phyloP scores from a whole-genome alignment of 1,284 basidiomycete genomes.

The Fomitopsis schrenkii region DNA sequence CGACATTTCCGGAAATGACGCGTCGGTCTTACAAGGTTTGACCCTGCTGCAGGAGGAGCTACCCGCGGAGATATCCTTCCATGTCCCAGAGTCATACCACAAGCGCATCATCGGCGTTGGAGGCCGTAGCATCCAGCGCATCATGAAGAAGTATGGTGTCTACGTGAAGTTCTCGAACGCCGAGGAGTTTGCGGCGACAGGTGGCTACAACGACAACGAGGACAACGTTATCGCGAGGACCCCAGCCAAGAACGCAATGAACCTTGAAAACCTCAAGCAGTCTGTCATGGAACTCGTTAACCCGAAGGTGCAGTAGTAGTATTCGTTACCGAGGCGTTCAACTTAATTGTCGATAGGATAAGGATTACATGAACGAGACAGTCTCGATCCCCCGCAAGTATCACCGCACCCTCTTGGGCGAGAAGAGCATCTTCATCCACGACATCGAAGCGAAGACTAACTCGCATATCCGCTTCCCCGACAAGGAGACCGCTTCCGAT shows the following conservation, averaged over 20 bases:
- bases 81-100: slow-evolving; percentile 97
- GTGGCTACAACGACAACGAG: slow-evolving; percentile 96
- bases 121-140: slow-evolving; percentile 97
- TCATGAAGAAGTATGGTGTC: slow-evolving; percentile 99
- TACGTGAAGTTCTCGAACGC: slow-evolving; percentile 99
- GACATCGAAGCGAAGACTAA: slow-evolving; percentile 98
- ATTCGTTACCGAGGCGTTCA: neutral
- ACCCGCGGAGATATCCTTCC: slow-evolving; percentile 98
- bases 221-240: slow-evolving; percentile 98
- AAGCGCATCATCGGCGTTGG: slow-evolving; percentile 99
- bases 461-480: slow-evolving; percentile 91
- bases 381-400: slow-evolving; percentile 92
- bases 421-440: slow-evolving; percentile 95
- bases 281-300: slow-evolving; percentile 98
- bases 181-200: slow-evolving; percentile 93
- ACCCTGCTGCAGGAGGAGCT: slow-evolving; percentile 93
- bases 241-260: slow-evolving; percentile 96
- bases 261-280: slow-evolving; percentile 93
- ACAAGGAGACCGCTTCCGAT: slow-evolving; percentile 92
- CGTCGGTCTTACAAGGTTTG: slow-evolving; percentile 83
- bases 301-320: slow-evolving; percentile 67
- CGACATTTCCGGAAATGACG: slow-evolving; percentile 83
- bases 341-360: slow-evolving; percentile 57
- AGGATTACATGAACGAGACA: slow-evolving; percentile 93
- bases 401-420: slow-evolving; percentile 91